phyloP scores from a whole-genome alignment of 2,329 filamentous ascomycete genomes.

The Lachnellula hyalina region DNA sequence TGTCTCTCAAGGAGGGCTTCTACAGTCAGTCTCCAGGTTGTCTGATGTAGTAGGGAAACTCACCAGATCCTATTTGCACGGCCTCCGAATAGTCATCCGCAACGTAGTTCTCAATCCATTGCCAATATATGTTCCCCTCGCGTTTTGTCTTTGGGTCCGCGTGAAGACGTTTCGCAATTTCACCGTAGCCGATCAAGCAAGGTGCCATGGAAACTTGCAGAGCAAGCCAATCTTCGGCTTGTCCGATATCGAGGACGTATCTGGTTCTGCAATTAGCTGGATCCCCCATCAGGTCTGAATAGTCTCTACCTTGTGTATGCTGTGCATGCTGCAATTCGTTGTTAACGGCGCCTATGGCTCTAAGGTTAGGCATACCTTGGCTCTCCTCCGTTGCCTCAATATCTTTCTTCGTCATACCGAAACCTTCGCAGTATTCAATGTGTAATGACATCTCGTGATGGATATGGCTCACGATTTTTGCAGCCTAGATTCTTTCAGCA shows the following conservation, averaged over 20 bases:
- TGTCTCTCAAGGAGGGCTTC: constrained; percentile 70
- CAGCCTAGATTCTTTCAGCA: constrained; percentile 41
- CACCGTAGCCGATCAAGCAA: constrained; percentile 84
- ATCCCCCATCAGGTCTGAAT: not conserved
- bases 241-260: constrained; percentile 84
- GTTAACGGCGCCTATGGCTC: constrained; percentile 1
- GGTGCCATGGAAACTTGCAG: constrained; percentile 81
- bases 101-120: constrained; percentile 87
- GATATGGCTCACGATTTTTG: constrained; percentile 70
- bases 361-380: constrained; percentile 46
- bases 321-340: constrained; percentile 52
- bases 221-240: constrained; percentile 81
- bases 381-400: constrained; percentile 71
- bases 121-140: constrained; percentile 72
- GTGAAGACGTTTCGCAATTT: constrained; percentile 67
- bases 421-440: constrained; percentile 73
- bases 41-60: constrained; percentile 21
- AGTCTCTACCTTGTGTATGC: constrained; percentile 58
- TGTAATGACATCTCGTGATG: constrained; percentile 77
- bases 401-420: constrained; percentile 68
- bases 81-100: constrained; percentile 73
- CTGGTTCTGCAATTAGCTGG: constrained; percentile 33
- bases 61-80: constrained; percentile 65
- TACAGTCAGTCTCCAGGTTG: constrained; percentile 1
- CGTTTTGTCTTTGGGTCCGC: constrained; percentile 54